A percentile compares a stretch with the other conserved stretches of the same genome.
Evolutionary conservation across 441 rosid species (phyloP).

Genomic region (Pelargonium australe): DNA sequence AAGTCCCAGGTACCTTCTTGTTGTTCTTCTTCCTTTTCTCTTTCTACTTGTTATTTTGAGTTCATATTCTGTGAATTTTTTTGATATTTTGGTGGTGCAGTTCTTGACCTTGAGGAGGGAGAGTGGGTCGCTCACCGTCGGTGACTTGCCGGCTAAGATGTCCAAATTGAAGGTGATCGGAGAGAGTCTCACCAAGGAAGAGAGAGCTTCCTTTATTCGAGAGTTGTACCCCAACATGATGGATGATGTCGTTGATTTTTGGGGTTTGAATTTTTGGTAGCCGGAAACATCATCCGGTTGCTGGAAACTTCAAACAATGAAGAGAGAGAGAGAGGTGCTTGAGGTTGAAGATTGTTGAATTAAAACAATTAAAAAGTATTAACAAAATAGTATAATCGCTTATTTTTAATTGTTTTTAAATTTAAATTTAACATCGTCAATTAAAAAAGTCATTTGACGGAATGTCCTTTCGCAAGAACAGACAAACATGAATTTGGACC

Average conservation of each 20-base stretch:
- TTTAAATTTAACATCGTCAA: too few relatives aligned
- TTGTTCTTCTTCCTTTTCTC: conserved; percentile 5
- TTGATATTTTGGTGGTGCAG: conserved; percentile 25
- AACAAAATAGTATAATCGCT: too few relatives aligned
- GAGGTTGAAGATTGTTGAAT: too few relatives aligned
- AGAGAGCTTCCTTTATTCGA: conserved; percentile 54
- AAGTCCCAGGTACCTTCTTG: conserved; percentile 61
- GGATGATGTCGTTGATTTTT: conserved; percentile 72
- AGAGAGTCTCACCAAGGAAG: conserved; percentile 59
- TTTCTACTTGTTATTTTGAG: conserved; percentile 2
- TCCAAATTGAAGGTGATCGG: conserved; percentile 51
- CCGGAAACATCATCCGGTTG: too few relatives aligned
- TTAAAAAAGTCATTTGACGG: too few relatives aligned
- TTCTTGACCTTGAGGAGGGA: conserved; percentile 86
- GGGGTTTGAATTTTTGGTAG: too few relatives aligned
- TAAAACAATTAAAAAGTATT: too few relatives aligned
- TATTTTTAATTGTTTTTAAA: too few relatives aligned
- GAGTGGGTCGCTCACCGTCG: conserved; percentile 74
- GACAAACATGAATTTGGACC: too few relatives aligned
- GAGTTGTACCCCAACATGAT: conserved; percentile 27
- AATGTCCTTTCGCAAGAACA: too few relatives aligned
- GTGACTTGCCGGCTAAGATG: conserved; percentile 78
- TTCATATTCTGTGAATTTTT: background rate
- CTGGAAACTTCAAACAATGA: too few relatives aligned
- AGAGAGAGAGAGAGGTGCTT: too few relatives aligned